These are phyloP conservation scores for Taphrina deformans DNA, from an alignment of 1,139 yeast species.

Conservation along the genomic window DNA sequence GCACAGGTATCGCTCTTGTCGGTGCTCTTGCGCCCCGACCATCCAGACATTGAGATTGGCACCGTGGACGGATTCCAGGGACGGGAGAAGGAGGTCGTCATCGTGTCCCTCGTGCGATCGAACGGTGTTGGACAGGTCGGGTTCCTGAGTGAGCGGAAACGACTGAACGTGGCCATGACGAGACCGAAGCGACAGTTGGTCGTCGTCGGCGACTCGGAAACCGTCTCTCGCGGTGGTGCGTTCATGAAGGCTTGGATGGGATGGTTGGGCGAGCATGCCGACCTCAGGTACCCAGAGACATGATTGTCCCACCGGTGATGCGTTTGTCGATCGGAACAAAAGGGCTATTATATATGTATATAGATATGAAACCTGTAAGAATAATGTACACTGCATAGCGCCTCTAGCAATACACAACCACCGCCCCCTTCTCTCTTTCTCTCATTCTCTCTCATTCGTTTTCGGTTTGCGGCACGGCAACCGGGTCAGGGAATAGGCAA, in stretches of 20 bases:
- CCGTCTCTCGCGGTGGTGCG: constrained; percentile 50
- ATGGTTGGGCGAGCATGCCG: constrained; percentile 69
- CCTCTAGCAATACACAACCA: too few relatives aligned
- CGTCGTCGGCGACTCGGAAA: constrained; percentile 81
- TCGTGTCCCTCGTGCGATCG: constrained; percentile 77
- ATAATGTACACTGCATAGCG: too few relatives aligned
- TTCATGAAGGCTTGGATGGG: constrained; percentile 67
- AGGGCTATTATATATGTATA: too few relatives aligned
- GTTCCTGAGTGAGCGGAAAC: constrained; percentile 70
- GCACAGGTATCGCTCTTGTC: constrained; percentile 75
- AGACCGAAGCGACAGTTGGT: constrained; percentile 84
- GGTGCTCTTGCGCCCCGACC: constrained; percentile 42
- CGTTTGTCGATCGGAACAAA: not conserved
- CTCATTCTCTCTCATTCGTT: too few relatives aligned
- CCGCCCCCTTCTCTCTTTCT: too few relatives aligned
- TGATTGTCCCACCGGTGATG: too few relatives aligned
- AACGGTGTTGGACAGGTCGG: constrained; percentile 57
- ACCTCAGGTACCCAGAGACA: constrained; percentile 65
- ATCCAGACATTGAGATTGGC: constrained; percentile 69
- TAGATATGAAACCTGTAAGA: not conserved
- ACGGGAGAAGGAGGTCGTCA: constrained; percentile 80
- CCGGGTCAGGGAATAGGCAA: constrained; percentile 11
- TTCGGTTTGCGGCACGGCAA: too few relatives aligned
- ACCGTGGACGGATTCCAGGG: constrained; percentile 95
- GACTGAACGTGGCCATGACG: constrained; percentile 85